These are phyloP conservation scores for Vaccinium myrtillus DNA, from an alignment of 148 eudicot genomes.

Conservation along the genomic window DNA sequence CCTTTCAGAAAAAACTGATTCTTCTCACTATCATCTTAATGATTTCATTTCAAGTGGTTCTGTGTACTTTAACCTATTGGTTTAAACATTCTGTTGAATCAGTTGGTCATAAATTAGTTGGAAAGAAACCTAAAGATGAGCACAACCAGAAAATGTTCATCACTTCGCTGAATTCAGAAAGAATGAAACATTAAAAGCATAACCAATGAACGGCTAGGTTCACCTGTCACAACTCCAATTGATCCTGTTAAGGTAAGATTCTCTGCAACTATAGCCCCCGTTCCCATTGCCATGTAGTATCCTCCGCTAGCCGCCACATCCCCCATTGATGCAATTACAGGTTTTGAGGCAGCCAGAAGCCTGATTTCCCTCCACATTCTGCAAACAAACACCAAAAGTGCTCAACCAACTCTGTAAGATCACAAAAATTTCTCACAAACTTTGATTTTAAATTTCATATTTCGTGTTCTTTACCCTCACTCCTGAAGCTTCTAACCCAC, in stretches of 20 bases:
- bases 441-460: neutral
- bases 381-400: conserved; percentile 22
- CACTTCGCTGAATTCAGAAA: neutral
- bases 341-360: conserved; percentile 75
- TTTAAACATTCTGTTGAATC: neutral
- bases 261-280: conserved; percentile 80
- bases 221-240: conserved; percentile 95
- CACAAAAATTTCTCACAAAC: neutral
- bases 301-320: conserved; percentile 99
- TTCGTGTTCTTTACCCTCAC: neutral
- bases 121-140: neutral
- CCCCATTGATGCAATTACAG: conserved; percentile 93
- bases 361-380: conserved; percentile 98
- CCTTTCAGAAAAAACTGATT: neutral
- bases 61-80: neutral
- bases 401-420: neutral
- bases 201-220: conserved; percentile 11
- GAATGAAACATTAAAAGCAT: neutral
- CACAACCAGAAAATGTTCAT: neutral
- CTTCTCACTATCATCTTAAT: neutral
- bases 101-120: neutral
- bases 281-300: conserved; percentile 97
- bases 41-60: neutral
- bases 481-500: neutral
- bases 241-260: conserved; percentile 92